Base-by-base conservation (phyloP, 176 grass and related monocot genomes). In the Otatea glauca region DNA sequence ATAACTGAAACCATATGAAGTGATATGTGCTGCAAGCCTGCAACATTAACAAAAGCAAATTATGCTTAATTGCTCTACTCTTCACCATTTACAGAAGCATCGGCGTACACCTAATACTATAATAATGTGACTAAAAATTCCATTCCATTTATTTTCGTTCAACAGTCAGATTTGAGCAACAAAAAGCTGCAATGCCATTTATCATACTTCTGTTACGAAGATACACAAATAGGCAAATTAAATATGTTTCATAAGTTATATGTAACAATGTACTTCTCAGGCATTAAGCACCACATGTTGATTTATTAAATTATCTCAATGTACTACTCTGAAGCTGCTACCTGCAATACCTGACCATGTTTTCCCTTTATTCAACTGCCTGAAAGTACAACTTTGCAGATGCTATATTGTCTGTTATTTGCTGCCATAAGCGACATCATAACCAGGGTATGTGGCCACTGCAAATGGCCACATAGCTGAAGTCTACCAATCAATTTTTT, bases 291-390 rank as follows among this genome's bases (percentile, higher is more conserved):
- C 34, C 32, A 64, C 32, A 32, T 51, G 29, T 34, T 80, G 41
- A 72, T 59, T 59, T 59, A 58, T 45, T 20, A 79, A 53, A 66
- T 84, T 42, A 29, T 88, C 38, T 47, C 41, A 74, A 72, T 74
- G 47, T 84, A 34, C 32, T 68, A 80, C 51, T 68, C 61, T 61
- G 27, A 63, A 51, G 45, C n/a, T 65, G 25, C 67, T 73, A 84
- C 12, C 51, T 74, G 50, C n/a, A 60, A 68, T 41, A 32, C 14
- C 20, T 21, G 7, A 58, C 25, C 16, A 84, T 74, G 41, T 62
- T 85, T 68, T 69, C 34, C 42, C 56, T 81, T 44, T 44, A 61
- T 81, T 89, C 21, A 69, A 68, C 42, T 60, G 75, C 25, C 10
- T 7, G 12, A 7, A 88, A 70, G 9, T 43, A 77, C 20, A 74